Percentiles rank a stretch among this genome's conserved stretches.
Evolutionary conservation across 495 filamentous ascomycete species (phyloP).

Genomic region (Penicillium longicatenatum): DNA sequence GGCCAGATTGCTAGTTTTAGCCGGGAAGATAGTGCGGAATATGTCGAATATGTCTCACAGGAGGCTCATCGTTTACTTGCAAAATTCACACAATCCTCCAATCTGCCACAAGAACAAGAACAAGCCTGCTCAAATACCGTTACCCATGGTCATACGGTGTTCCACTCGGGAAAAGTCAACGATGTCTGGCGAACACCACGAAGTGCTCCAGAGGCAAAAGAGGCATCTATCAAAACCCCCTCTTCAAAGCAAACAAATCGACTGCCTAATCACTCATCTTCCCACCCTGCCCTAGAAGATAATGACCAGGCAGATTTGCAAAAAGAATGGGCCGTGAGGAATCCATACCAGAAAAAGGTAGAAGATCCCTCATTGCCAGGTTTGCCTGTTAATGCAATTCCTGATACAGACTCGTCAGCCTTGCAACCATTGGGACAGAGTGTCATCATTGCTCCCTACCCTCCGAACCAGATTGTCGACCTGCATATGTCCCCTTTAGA

Average conservation of each 20-base stretch:
- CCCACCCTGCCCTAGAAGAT: not conserved
- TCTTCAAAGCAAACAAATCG: not conserved
- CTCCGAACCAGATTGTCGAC: not conserved
- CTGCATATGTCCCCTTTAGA: not conserved
- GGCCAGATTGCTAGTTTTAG: not conserved
- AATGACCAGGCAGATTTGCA: not conserved
- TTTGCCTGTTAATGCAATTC: not conserved
- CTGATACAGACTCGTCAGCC: not conserved
- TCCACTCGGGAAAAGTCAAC: not conserved
- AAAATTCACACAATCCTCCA: slow-evolving; percentile 18
- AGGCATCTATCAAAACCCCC: not conserved
- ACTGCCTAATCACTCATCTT: not conserved
- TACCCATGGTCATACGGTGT: slow-evolving; percentile 14
- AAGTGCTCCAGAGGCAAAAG: not conserved
- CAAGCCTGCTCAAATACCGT: not conserved
- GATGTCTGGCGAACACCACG: not conserved
- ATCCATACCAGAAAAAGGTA: not conserved
- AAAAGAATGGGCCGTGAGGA: not conserved
- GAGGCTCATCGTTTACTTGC: slow-evolving; percentile 23
- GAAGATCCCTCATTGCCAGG: not conserved
- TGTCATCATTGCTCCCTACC: not conserved
- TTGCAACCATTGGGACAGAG: not conserved
- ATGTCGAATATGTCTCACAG: not conserved
- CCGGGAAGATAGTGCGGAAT: not conserved
- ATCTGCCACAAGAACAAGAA: not conserved